Percentiles rank a stretch among this genome's conserved stretches.
Evolutionary conservation across 1,284 basidiomycete species (phyloP).

Genomic region (Ustilago tritici): DNA sequence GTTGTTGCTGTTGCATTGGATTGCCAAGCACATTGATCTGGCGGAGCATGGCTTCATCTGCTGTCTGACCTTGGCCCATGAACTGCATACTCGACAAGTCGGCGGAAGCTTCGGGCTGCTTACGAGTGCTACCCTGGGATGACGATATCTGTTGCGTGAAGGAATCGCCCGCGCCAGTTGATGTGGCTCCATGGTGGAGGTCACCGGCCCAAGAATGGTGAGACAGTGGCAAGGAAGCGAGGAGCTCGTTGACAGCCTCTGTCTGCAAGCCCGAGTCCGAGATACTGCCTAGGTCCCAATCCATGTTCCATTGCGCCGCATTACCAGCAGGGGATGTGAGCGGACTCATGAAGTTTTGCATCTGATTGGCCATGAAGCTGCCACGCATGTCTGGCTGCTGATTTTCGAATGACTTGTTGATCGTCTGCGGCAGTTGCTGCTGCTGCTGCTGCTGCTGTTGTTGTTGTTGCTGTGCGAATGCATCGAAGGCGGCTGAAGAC

Average conservation of each 20-base stretch:
- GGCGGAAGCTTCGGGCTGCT: neutral
- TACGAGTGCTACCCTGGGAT: neutral
- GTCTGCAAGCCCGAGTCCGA: conserved; percentile 30
- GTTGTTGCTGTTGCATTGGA: conserved; percentile 15
- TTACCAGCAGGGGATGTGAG: conserved; percentile 20
- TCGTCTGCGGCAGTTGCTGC: conserved; percentile 21
- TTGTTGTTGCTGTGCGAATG: conserved; percentile 7
- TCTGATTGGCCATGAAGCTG: conserved; percentile 15
- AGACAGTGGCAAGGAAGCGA: conserved; percentile 47
- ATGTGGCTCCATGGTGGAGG: conserved; percentile 32
- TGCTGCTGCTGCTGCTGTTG: neutral
- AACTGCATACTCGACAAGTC: conserved; percentile 5
- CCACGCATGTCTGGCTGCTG: conserved; percentile 17
- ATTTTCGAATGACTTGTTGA: conserved; percentile 8
- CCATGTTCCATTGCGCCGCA: conserved; percentile 33
- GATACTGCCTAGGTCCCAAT: conserved; percentile 46
- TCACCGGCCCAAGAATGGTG: conserved; percentile 58
- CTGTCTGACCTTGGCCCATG: conserved; percentile 2
- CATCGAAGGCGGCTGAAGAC: conserved; percentile 17
- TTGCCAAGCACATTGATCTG: conserved; percentile 16
- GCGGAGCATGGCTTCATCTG: conserved; percentile 24
- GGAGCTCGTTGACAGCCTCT: conserved; percentile 28
- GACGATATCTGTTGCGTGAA: conserved; percentile 7
- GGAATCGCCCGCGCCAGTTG: conserved; percentile 4
- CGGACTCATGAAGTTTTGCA: conserved; percentile 36